phyloP scores from a whole-genome alignment of 148 eudicot species.

The Rhododendron simsii region DNA sequence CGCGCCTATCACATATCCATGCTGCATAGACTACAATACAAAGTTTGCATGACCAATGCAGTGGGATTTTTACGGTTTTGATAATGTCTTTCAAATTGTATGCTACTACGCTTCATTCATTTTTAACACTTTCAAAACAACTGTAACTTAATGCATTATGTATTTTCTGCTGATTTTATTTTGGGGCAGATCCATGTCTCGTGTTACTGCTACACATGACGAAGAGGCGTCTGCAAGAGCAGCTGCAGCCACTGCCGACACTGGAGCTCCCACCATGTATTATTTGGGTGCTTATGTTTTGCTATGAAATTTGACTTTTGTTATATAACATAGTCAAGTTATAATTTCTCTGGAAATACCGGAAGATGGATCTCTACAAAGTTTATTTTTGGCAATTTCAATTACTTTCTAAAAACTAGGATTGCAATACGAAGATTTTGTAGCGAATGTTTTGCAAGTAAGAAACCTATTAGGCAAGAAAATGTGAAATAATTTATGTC shows the following conservation, averaged over 20 bases:
- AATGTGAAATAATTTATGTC: not conserved
- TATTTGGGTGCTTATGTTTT: not conserved
- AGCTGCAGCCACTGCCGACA: constrained; percentile 46
- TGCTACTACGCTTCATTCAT: not conserved
- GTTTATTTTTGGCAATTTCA: not conserved
- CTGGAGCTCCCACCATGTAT: constrained; percentile 47
- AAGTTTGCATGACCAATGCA: not conserved
- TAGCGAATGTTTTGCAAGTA: not conserved
- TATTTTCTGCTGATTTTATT: not conserved
- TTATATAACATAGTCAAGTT: not conserved
- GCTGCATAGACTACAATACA: not conserved
- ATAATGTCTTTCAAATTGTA: not conserved
- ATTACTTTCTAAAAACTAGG: not conserved
- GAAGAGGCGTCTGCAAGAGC: constrained; percentile 55
- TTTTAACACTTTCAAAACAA: not conserved
- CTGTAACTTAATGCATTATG: constrained; percentile 4
- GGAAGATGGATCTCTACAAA: not conserved
- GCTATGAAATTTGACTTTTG: not conserved
- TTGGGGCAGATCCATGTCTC: constrained; percentile 28
- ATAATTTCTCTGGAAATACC: too few species aligned
- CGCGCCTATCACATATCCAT: too few species aligned
- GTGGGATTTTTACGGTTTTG: not conserved
- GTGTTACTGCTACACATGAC: constrained; percentile 31
- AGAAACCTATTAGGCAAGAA: not conserved
- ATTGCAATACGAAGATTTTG: not conserved